Base-by-base conservation (phyloP, 1,284 basidiomycete genomes). In the Sanghuangporus sanghuang region DNA sequence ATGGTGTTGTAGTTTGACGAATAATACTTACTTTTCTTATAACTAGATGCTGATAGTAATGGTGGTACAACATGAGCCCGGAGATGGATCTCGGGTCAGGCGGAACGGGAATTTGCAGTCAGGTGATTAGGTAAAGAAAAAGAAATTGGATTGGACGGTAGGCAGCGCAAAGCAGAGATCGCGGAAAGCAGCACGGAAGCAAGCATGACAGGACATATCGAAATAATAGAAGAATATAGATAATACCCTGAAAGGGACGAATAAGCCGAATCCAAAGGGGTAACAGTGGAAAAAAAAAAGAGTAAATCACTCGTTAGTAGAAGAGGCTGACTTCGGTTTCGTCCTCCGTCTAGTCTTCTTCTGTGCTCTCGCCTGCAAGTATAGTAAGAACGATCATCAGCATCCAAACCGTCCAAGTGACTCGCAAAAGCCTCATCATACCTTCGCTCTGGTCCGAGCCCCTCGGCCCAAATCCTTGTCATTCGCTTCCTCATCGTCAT, bases 371-470 rank as follows among this genome's bases (percentile, higher is more conserved):
- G 42, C 56, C 62, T 59, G 39, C 23, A 38, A 35, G 6, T 4
- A n/a, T 21, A 48, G 23, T 4, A 23, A 1, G 21, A 27, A 14
- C 27, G 32, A 1, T 23, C 9, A 9, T n/a, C 21, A 14, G 32
- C 27, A 23, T 11, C n/a, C 50, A 23, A 4, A 52, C n/a, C n/a
- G n/a, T n/a, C n/a, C n/a, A n/a, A n/a, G n/a, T n/a, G n/a, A n/a
- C n/a, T n/a, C n/a, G 32, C 16, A 27, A 11, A 2, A 35, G 5
- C 5, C 1, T n/a, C 16, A 14, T n/a, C 16, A 18, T 60, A 68
- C 68, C 64, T 68, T 68, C 35, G 68, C 67, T 14, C 68, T 61
- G 14, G 59, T 61, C 16, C 68, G 66, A 6, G 68, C 67, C 11
- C 68, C 67, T 36, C 68, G 39, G 3, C 68, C 67, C 9, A 68